Evolutionary conservation across 2,329 filamentous ascomycete genomes (phyloP).

Genomic region (Pezicula carpinea): DNA sequence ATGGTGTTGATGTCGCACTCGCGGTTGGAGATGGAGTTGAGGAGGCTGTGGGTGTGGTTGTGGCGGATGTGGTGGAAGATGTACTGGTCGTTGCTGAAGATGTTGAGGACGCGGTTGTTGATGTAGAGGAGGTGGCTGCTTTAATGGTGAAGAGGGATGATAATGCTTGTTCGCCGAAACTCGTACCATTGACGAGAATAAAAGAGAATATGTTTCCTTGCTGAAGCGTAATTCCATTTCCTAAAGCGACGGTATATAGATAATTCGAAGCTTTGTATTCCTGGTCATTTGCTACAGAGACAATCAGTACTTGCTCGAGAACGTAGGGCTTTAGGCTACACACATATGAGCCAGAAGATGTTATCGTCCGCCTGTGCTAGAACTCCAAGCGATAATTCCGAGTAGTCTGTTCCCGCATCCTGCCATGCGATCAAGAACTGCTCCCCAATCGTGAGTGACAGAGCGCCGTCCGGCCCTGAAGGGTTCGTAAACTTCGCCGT

Average conservation of each 20-base stretch:
- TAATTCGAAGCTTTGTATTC: constrained; percentile 1
- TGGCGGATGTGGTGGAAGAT: not conserved
- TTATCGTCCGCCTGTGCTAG: not conserved
- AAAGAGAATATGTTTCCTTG: constrained; percentile 5
- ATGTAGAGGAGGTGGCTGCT: not conserved
- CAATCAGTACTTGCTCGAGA: not conserved
- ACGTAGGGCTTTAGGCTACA: not conserved
- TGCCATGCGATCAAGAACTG: not conserved
- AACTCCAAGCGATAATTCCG: not conserved
- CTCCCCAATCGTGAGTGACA: not conserved
- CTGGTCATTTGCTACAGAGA: not conserved
- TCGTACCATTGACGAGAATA: constrained; percentile 8
- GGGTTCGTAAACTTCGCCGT: not conserved
- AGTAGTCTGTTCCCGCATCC: not conserved
- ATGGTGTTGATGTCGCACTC: not conserved
- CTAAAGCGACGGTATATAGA: constrained; percentile 1
- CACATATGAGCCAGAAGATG: constrained; percentile 7
- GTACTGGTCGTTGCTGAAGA: not conserved
- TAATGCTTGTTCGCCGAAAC: not conserved
- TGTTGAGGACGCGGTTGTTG: not conserved
- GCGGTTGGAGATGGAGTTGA: not conserved
- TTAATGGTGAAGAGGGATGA: not conserved
- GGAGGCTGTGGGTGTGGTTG: not conserved
- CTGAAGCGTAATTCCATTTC: constrained; percentile 2
- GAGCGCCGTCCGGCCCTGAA: not conserved